Conservation (phyloP, 176 grass and related monocot species). For the Oryza nivara region DNA sequence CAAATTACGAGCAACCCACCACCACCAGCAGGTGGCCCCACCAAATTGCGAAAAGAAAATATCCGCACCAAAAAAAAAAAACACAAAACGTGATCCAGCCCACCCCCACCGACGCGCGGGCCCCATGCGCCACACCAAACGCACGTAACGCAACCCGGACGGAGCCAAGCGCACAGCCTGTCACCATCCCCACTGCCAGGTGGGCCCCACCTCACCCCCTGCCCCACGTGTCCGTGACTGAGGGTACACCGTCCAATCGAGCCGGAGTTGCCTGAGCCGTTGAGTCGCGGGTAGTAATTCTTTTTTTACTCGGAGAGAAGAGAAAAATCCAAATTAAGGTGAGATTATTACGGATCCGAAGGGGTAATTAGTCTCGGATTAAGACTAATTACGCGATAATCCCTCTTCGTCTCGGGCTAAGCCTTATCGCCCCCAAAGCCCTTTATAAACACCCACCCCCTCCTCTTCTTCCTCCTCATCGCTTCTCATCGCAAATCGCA, state of each 20-base stretch:
- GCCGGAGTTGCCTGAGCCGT: no score
- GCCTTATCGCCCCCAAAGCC: neutral
- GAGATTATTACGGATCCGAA: neutral
- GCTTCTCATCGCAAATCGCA: neutral
- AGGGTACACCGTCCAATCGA: no score
- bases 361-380: neutral
- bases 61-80: neutral
- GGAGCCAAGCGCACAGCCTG: neutral
- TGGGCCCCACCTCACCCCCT: neutral
- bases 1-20: neutral
- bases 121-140: neutral
- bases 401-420: neutral
- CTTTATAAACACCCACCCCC: neutral
- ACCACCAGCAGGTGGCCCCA: conserved; percentile 1
- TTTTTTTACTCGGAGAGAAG: neutral
- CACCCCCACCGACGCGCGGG: conserved; percentile 3
- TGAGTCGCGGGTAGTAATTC: neutral
- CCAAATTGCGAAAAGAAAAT: no score
- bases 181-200: neutral
- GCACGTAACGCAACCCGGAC: neutral
- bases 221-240: neutral
- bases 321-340: neutral
- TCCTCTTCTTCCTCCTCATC: neutral
- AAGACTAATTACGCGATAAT: neutral
- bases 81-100: neutral